A percentile compares a stretch with the other conserved stretches of the same genome.
Evolutionary conservation across 371 early-diverging fungal species (phyloP).

Genomic region (Mortierella sp.): DNA sequence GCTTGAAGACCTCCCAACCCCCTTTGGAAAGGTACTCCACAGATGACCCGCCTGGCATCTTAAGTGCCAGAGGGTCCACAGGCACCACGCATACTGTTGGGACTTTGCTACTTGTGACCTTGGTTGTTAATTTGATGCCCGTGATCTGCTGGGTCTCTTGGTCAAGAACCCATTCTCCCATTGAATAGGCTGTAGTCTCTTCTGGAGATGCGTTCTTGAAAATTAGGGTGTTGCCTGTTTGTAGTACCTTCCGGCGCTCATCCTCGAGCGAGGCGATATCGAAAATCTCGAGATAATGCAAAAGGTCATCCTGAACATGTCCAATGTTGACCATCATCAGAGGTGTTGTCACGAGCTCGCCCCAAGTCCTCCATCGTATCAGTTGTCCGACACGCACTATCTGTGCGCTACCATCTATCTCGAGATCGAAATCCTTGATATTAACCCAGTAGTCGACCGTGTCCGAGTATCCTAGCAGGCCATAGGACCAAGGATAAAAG

Average conservation of each 20-base stretch:
- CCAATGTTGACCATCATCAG: constrained; percentile 42
- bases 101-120: constrained; percentile 17
- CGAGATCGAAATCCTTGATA: constrained; percentile 22
- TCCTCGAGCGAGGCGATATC: constrained; percentile 18
- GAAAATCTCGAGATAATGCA: constrained; percentile 28
- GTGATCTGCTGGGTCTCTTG: constrained; percentile 15
- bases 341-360: constrained; percentile 9
- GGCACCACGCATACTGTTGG: constrained; percentile 26
- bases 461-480: constrained; percentile 37
- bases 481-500: constrained; percentile 32
- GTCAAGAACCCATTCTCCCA: constrained; percentile 44
- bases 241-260: constrained; percentile 7
- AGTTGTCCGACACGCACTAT: constrained; percentile 28
- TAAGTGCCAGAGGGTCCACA: constrained; percentile 24
- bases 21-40: constrained; percentile 13
- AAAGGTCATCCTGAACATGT: constrained; percentile 14
- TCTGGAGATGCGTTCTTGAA: constrained; percentile 23
- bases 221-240: constrained; percentile 13
- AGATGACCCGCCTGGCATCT: constrained; percentile 13
- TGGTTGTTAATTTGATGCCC: constrained; percentile 33
- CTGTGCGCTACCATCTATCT: constrained; percentile 19
- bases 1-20: constrained; percentile 21
- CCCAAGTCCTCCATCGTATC: constrained; percentile 30
- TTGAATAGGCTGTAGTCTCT: constrained; percentile 17
- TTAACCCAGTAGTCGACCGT: constrained; percentile 42